Percentiles rank a stretch among this genome's conserved stretches.
phyloP scores from a whole-genome alignment of 2,329 filamentous ascomycete species.

The Aspergillus unguis region DNA sequence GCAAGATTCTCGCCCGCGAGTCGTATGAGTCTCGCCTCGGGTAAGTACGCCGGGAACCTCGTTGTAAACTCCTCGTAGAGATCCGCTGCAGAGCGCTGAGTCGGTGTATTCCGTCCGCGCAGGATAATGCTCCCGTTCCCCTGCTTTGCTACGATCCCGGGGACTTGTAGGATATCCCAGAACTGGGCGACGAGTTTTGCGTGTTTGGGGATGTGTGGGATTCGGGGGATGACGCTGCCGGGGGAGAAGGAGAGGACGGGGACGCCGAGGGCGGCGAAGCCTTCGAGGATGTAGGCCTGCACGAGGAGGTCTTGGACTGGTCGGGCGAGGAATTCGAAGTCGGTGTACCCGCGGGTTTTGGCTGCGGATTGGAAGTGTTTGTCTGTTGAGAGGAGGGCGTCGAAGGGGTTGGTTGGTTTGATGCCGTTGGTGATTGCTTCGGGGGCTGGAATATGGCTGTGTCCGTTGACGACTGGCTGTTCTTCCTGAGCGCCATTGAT shows the following conservation, averaged over 20 bases:
- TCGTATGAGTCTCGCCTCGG: constrained; percentile 32
- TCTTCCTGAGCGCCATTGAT: too few species aligned
- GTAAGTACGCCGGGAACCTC: constrained; percentile 32
- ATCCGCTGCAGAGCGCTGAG: neutral
- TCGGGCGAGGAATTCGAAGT: neutral
- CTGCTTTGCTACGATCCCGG: neutral
- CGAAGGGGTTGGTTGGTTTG: too few species aligned
- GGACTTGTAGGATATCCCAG: constrained; percentile 4
- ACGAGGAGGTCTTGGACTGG: neutral
- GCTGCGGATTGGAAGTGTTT: too few species aligned
- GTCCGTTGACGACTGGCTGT: too few species aligned
- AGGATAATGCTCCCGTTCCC: neutral
- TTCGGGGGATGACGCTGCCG: neutral
- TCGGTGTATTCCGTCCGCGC: neutral
- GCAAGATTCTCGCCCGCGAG: constrained; percentile 36
- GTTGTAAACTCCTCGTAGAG: constrained; percentile 16
- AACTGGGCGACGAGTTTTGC: neutral
- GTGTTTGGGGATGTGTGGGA: neutral
- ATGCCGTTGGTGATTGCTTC: too few species aligned
- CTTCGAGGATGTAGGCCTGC: neutral
- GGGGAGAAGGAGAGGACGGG: neutral
- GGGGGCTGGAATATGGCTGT: too few species aligned
- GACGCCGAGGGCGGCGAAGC: neutral
- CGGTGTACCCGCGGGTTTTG: too few species aligned
- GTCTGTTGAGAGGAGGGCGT: too few species aligned